A percentile compares a stretch with the other conserved stretches of the same genome.
Conservation (phyloP, 805 yeast genomes). For the Hagleromyces aurorensis region DNA sequence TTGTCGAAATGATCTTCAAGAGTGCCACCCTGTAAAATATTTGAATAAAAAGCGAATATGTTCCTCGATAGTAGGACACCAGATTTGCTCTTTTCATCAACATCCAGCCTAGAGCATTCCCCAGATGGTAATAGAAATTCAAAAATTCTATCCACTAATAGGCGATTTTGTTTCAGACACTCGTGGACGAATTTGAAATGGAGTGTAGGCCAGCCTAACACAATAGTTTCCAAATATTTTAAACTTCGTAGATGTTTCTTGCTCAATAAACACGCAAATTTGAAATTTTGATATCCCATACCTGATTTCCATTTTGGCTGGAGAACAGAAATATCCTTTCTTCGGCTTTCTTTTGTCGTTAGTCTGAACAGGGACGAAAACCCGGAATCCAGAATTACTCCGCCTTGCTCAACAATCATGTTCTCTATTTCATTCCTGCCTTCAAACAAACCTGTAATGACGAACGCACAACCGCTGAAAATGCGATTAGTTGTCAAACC, state of each 20-base stretch:
- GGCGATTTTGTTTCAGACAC: conserved; percentile 29
- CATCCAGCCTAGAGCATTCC: conserved; percentile 38
- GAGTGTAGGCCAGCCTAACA: conserved; percentile 81
- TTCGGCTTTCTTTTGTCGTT: conserved; percentile 2
- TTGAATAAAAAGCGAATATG: conserved; percentile 36
- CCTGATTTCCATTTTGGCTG: conserved; percentile 10
- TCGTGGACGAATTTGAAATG: conserved; percentile 50
- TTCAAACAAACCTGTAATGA: conserved; percentile 31
- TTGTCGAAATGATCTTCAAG: conserved; percentile 37
- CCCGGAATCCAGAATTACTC: conserved; percentile 32
- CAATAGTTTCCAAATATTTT: conserved; percentile 69
- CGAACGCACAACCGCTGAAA: conserved; percentile 34
- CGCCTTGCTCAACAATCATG: conserved; percentile 39
- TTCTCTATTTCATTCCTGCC: conserved; percentile 29
- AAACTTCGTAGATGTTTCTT: conserved; percentile 53
- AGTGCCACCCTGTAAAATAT: conserved; percentile 26
- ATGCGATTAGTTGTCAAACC: conserved; percentile 6
- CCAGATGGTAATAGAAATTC: conserved; percentile 69
- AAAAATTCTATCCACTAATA: conserved; percentile 32
- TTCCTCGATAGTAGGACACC: conserved; percentile 42
- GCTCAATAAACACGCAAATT: conserved; percentile 62
- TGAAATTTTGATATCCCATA: conserved; percentile 19
- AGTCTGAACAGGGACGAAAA: conserved; percentile 25
- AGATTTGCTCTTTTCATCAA: conserved; percentile 2
- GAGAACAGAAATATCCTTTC: conserved; percentile 3